Evolutionary conservation across 768 basidiomycete genomes (phyloP).

Genomic region (Leucogyrophana mollusca): DNA sequence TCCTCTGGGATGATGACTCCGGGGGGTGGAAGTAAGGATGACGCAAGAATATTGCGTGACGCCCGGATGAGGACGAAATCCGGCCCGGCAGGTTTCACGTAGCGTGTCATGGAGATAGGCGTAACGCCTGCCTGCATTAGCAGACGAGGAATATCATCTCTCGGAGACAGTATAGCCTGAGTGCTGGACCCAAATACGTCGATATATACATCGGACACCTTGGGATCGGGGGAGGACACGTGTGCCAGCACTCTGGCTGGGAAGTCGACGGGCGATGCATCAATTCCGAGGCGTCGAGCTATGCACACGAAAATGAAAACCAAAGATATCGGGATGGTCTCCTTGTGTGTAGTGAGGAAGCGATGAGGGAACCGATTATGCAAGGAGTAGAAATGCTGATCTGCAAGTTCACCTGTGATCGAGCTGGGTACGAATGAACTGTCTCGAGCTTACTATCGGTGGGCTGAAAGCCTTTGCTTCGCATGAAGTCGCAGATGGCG

Average conservation of each 20-base stretch:
- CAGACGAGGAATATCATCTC: constrained; percentile 34
- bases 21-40: constrained; percentile 22
- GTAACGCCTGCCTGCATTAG: constrained; percentile 25
- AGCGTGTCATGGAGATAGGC: constrained; percentile 13
- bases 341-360: constrained; percentile 49
- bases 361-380: constrained; percentile 58
- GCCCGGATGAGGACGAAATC: constrained; percentile 40
- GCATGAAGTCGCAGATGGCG: constrained; percentile 52
- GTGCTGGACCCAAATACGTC: constrained; percentile 46
- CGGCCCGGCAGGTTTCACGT: constrained; percentile 29
- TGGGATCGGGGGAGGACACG: constrained; percentile 38
- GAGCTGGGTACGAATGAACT: background rate
- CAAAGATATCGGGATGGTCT: constrained; percentile 58
- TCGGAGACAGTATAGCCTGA: constrained; percentile 30
- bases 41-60: constrained; percentile 37
- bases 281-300: constrained; percentile 48
- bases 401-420: constrained; percentile 19
- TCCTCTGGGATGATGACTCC: constrained; percentile 25
- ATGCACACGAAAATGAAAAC: constrained; percentile 58
- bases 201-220: constrained; percentile 38
- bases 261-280: constrained; percentile 54
- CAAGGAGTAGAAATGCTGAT: constrained; percentile 39
- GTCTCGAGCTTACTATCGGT: constrained; percentile 35
- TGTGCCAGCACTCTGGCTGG: constrained; percentile 55
- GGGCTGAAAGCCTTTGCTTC: constrained; percentile 44